Percentiles rank a stretch among this genome's conserved stretches.
phyloP scores from a whole-genome alignment of 2,329 filamentous ascomycete genomes.

The Claviceps humidiphila region DNA sequence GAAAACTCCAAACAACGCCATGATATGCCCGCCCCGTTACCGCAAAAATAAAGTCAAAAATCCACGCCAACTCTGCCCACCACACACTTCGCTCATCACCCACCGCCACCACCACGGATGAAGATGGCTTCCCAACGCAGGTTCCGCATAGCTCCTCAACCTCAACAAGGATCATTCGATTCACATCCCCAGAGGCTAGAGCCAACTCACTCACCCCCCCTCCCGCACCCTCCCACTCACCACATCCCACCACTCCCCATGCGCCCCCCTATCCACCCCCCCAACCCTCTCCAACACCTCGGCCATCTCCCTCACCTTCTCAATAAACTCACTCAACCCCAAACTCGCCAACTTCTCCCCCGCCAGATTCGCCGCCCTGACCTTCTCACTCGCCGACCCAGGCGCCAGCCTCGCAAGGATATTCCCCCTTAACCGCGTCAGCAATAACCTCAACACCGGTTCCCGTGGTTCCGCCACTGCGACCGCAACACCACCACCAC shows the following conservation, averaged over 20 bases:
- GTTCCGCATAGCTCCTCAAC: no score
- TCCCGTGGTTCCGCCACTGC: constrained; percentile 30
- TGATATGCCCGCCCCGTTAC: no score
- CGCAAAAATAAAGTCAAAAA: no score
- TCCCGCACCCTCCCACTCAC: constrained; percentile 43
- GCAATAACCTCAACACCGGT: constrained; percentile 51
- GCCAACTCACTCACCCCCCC: constrained; percentile 12
- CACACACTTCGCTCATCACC: no score
- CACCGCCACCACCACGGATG: no score
- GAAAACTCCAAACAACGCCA: no score
- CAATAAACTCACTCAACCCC: constrained; percentile 62
- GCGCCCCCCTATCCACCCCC: constrained; percentile 52
- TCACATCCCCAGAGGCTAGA: no score
- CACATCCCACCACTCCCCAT: constrained; percentile 57
- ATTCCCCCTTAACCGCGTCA: constrained; percentile 54
- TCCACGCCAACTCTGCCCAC: no score
- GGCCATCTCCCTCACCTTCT: constrained; percentile 54
- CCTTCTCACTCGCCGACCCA: constrained; percentile 54
- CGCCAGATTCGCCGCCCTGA: constrained; percentile 54
- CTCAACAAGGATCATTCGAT: no score
- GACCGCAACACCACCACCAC: not conserved
- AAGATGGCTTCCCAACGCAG: no score
- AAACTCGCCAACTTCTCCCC: constrained; percentile 56
- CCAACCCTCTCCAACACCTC: constrained; percentile 54
- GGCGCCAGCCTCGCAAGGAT: constrained; percentile 52